Evolutionary conservation across 2,329 filamentous ascomycete genomes (phyloP), one percentile per base, ranked within the genome.

Genomic region (Teratosphaeria destructans): DNA sequence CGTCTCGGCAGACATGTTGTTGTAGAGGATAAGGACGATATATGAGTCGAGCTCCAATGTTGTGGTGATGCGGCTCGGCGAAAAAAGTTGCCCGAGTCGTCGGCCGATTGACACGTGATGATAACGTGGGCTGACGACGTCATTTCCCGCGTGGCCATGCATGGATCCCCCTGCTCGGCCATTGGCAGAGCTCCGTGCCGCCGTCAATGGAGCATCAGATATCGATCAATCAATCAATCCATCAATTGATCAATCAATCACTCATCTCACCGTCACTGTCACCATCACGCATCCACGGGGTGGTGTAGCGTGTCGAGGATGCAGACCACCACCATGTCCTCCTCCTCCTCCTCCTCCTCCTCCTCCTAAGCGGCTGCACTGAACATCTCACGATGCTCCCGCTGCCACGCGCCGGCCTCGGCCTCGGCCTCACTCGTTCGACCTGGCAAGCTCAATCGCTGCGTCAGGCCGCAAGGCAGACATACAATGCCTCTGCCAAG

Each of bases 1-100:
- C 47, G 77, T 82, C 72, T 85, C 82, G 49, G 77, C 69, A 49
- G 79, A 78, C 81, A 84, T 79, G 65, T n/a, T 60, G 26, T 16
- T 39, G 47, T 54, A 23, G 23, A 23, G 23, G 23, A 23, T 23
- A 23, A 23, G 2, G 2, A n/a, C 19, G 16, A 7, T 34, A 11
- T 3, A 11, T 37, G 23, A 19, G 55, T 56, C 37, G 12, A 43
- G 12, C 37, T 10, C 16, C 37, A n/a, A 43, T 43, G 16, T 12
- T 39, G 19, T 19, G 19, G 19, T 19, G 16, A 49, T 49, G 43
- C 43, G 43, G 43, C 43, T 49, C 43, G 23, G 37, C 37, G 16
- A 14, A 14, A 12, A 43, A 23, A 23, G 23, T 23, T 1, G 37
- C 16, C 37, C 37, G 37, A 43, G 2, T 23, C 37, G 37, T 43